These are phyloP conservation scores for Pinus taeda DNA, from an alignment of 75 land plant species.

Conservation along the genomic window DNA sequence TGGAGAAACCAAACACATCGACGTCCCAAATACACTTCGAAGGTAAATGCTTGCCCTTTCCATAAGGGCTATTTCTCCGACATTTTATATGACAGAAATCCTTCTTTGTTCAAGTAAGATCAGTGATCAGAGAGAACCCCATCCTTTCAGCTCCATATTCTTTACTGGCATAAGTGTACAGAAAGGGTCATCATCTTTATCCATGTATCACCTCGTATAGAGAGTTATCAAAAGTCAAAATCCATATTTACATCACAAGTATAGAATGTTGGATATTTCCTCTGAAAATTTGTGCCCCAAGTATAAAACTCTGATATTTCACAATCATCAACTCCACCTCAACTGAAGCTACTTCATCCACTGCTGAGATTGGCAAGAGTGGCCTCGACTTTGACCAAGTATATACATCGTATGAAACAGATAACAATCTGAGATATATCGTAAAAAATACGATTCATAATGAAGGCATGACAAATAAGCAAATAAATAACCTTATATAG, in stretches of 20 bases:
- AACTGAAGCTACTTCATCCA: background rate
- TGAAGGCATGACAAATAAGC: background rate
- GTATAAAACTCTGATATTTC: background rate
- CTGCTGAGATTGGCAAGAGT: background rate
- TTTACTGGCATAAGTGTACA: too few relatives aligned
- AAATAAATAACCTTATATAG: background rate
- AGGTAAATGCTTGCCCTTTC: too few relatives aligned
- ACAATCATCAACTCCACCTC: slow-evolving; percentile 2
- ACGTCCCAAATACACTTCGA: too few relatives aligned
- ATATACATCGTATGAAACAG: background rate
- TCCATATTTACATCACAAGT: background rate
- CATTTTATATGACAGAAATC: background rate
- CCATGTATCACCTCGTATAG: background rate
- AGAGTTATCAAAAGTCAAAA: background rate
- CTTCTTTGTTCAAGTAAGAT: background rate
- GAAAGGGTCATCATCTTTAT: too few relatives aligned
- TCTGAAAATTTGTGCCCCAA: background rate
- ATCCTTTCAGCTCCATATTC: background rate
- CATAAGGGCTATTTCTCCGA: background rate
- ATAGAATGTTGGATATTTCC: background rate
- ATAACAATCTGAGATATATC: background rate
- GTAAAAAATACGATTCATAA: background rate
- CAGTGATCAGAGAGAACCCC: background rate
- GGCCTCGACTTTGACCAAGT: background rate
- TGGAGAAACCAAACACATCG: too few relatives aligned